These are phyloP conservation scores for Tulasnella sp. DNA, from an alignment of 768 basidiomycete genomes.

Conservation along the genomic window DNA sequence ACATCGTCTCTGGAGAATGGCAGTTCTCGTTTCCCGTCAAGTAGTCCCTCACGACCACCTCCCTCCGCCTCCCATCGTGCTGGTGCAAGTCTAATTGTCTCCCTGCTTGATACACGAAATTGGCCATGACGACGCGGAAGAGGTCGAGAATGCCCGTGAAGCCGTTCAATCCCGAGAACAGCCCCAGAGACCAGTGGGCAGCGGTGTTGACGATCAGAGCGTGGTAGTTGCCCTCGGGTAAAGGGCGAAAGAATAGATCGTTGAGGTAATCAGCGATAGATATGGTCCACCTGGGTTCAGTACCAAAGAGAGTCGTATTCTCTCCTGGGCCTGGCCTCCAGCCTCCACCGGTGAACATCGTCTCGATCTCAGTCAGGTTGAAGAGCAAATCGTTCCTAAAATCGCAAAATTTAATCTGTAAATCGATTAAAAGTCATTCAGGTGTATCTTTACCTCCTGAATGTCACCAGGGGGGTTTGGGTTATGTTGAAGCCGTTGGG, in stretches of 20 bases:
- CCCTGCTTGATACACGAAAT: constrained; percentile 56
- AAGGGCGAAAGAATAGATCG: constrained; percentile 44
- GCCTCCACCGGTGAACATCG: constrained; percentile 40
- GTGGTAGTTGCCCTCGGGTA: constrained; percentile 52
- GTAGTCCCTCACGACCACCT: constrained; percentile 58
- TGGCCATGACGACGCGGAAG: constrained; percentile 54
- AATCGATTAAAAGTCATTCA: not conserved
- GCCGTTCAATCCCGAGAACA: constrained; percentile 49
- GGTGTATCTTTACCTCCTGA: constrained; percentile 40
- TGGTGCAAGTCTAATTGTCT: constrained; percentile 37
- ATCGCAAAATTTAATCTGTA: not conserved
- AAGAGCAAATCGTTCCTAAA: constrained; percentile 54
- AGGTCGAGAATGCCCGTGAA: constrained; percentile 53
- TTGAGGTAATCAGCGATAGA: constrained; percentile 52
- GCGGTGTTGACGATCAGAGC: constrained; percentile 61
- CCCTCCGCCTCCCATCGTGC: constrained; percentile 32
- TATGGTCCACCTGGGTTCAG: constrained; percentile 53
- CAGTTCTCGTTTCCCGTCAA: constrained; percentile 65
- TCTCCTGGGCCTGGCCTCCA: constrained; percentile 29
- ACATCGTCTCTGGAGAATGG: constrained; percentile 47
- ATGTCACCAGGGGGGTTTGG: constrained; percentile 58
- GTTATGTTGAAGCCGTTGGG: constrained; percentile 54
- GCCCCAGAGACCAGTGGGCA: constrained; percentile 63
- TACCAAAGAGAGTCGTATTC: constrained; percentile 49
- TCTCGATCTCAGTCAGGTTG: constrained; percentile 46